Conservation (phyloP, 768 basidiomycete species). For the Mycena sanguinolenta region DNA sequence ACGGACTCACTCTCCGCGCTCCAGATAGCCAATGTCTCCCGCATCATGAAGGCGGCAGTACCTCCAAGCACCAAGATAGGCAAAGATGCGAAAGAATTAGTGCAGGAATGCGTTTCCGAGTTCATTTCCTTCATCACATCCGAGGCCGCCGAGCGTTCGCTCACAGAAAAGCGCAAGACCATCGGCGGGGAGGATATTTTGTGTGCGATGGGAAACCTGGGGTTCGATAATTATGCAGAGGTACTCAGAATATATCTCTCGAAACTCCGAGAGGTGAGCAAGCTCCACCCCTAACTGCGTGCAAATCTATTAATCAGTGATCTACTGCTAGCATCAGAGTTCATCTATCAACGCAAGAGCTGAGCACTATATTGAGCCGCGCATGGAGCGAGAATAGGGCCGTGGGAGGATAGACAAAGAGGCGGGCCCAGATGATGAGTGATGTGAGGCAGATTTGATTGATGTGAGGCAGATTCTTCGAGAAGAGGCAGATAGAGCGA, state of each 20-base stretch:
- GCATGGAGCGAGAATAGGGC: background rate
- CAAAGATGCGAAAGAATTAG: conserved; percentile 98
- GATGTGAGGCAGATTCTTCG: too few relatives aligned
- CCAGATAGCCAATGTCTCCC: conserved; percentile 97
- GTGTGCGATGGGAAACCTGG: conserved; percentile 92
- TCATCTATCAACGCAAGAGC: background rate
- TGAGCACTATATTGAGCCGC: conserved; percentile 25
- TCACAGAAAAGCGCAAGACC: conserved; percentile 96
- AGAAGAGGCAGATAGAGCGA: too few relatives aligned
- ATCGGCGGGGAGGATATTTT: conserved; percentile 98
- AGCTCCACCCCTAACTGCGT: background rate
- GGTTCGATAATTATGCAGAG: conserved; percentile 96
- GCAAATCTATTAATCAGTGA: background rate
- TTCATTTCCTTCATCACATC: conserved; percentile 98
- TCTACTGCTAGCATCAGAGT: conserved; percentile 21
- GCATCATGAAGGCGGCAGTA: conserved; percentile 95
- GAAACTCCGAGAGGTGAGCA: conserved; percentile 82
- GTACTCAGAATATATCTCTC: conserved; percentile 93
- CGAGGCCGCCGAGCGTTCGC: conserved; percentile 95
- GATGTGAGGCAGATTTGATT: too few relatives aligned
- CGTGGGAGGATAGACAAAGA: too few relatives aligned
- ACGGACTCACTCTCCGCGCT: too few relatives aligned
- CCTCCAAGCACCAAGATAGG: conserved; percentile 95
- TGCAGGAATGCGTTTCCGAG: conserved; percentile 98
- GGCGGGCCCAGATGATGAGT: too few relatives aligned